Base-by-base conservation (phyloP, 1,284 basidiomycete species). In the Tranzscheliella williamsii region DNA sequence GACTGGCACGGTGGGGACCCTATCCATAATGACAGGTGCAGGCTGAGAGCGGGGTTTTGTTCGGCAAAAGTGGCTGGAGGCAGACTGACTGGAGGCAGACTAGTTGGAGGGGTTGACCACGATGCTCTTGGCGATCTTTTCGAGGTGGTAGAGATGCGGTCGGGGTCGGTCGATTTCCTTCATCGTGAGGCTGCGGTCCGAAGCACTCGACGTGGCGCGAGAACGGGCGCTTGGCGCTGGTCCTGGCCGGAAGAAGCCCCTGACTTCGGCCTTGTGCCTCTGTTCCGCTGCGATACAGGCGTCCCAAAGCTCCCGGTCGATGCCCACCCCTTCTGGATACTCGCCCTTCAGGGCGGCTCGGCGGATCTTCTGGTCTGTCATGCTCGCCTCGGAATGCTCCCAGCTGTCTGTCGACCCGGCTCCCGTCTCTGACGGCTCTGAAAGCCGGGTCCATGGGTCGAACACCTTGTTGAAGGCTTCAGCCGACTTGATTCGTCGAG, bases 241-340 rank as follows among this genome's bases (percentile, higher is more conserved):
- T 23, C 9, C 13, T 6, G 35, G 35, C 9, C 20, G 39, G 5
- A 67, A 22, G 24, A 47, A 64, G 3, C 52, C 58, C 2, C 44
- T 41, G 7, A 70, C 34, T 36, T 70, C 67, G 31, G 39, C 11
- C 18, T 47, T 42, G 30, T 70, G 67, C 20, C 67, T 44, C 35
- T 42, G 42, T 40, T 64, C 60, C 18, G 67, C 67, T 34, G 64
- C 49, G 15, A 67, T 35, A 27, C 60, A 67, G 3, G 56, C 42
- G 16, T 51, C 42, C 52, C 57, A 57, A 11, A 70, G 30, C 13
- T 54, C 49, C 15, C 51, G 61, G 26, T 67, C 64, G 42, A 65
- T 54, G 24, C 48, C 51, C 2, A 49, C 56, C 23, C 37, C 54
- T 20, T 46, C 21, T 23, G 47, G 39, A 26, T 48, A 49, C 1